Evolutionary conservation across 1,284 basidiomycete species (phyloP).

Genomic region (Fistulina hepatica): DNA sequence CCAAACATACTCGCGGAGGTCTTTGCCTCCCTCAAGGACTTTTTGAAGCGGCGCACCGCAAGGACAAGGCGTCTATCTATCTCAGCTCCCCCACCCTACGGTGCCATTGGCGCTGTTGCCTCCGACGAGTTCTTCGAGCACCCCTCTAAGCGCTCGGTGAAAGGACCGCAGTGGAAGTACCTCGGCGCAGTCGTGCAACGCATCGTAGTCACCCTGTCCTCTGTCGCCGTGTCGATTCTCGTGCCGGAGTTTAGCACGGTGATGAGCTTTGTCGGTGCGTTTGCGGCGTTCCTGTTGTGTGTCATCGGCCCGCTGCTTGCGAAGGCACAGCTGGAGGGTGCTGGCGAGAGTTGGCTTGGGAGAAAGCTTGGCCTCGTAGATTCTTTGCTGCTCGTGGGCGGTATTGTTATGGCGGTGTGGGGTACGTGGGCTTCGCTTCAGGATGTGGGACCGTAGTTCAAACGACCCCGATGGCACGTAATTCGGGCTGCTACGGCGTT

Average conservation of each 20-base stretch:
- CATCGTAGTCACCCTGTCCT: conserved; percentile 43
- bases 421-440: conserved; percentile 11
- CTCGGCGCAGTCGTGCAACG: conserved; percentile 37
- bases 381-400: conserved; percentile 4
- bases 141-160: conserved; percentile 5
- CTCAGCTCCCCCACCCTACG: no score
- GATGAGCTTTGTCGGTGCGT: conserved; percentile 11
- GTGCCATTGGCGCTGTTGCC: no score
- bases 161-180: not conserved
- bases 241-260: conserved; percentile 81
- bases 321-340: conserved; percentile 7
- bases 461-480: no score
- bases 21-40: conserved; percentile 1
- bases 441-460: no score
- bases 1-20: conserved; percentile 8
- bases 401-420: conserved; percentile 10
- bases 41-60: not conserved
- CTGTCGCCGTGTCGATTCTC: conserved; percentile 63
- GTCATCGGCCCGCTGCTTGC: conserved; percentile 11
- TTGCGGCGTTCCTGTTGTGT: conserved; percentile 10
- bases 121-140: no score
- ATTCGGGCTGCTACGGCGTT: no score
- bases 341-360: no score
- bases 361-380: conserved; percentile 5
- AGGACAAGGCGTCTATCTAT: no score